Evolutionary conservation across 1,284 basidiomycete species (phyloP).

Genomic region (Trichosporon sp.): DNA sequence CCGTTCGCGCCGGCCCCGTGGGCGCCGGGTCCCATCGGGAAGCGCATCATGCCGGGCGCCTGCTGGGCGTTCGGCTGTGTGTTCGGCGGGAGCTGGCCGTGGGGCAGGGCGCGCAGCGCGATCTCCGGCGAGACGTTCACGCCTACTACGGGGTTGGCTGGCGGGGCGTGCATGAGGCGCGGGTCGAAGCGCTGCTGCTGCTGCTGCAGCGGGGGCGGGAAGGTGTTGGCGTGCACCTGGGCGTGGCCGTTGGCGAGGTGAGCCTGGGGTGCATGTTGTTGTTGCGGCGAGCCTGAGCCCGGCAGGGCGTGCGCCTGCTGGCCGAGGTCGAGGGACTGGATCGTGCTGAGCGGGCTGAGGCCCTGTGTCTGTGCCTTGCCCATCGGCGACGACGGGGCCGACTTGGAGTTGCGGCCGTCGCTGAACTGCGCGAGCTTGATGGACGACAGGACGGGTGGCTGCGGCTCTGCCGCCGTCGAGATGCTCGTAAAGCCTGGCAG

Average conservation of each 20-base stretch:
- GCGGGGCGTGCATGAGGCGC: not conserved
- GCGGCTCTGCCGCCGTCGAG: not conserved
- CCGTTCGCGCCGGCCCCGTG: not conserved
- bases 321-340: constrained; percentile 14
- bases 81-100: not conserved
- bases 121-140: constrained; percentile 15
- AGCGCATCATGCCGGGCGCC: not conserved
- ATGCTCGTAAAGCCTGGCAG: not conserved
- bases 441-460: not conserved
- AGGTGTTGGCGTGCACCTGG: not conserved
- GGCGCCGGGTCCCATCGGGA: not conserved
- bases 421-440: not conserved
- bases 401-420: constrained; percentile 5
- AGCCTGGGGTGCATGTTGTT: not conserved
- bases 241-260: not conserved
- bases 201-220: not conserved
- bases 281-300: not conserved
- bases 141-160: not conserved
- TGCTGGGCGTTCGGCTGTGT: not conserved
- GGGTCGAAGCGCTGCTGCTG: not conserved
- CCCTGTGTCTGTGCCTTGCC: not conserved
- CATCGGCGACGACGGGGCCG: constrained; percentile 15
- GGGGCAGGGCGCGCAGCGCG: not conserved
- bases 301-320: not conserved
- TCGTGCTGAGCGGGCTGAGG: constrained; percentile 15